Percentiles rank a stretch among this genome's conserved stretches.
Evolutionary conservation across 1,284 basidiomycete genomes (phyloP).

Genomic region (Sanghuangporus baumii): DNA sequence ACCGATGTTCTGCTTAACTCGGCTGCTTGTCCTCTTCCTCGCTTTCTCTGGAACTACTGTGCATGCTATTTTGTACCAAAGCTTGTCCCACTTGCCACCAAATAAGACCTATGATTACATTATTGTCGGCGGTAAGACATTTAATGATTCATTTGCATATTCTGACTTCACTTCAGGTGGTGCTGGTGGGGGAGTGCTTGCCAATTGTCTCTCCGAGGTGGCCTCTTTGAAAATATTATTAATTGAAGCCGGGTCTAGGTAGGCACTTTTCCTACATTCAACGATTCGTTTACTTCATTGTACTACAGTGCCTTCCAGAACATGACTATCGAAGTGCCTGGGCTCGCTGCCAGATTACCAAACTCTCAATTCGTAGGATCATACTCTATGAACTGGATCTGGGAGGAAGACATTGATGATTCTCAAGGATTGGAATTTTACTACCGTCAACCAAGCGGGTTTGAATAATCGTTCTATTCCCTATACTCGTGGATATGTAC

Average conservation of each 20-base stretch:
- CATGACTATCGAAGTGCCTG: constrained; percentile 20
- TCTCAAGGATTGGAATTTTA: constrained; percentile 31
- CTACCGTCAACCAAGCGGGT: constrained; percentile 30
- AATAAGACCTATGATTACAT: constrained; percentile 19
- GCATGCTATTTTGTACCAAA: not conserved
- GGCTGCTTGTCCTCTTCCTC: too few relatives aligned
- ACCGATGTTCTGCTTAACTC: too few relatives aligned
- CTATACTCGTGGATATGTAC: constrained; percentile 31
- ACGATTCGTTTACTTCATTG: not conserved
- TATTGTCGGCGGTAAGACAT: constrained; percentile 18
- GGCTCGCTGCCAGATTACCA: not conserved
- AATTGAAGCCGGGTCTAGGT: not conserved
- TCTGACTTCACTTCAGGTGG: not conserved
- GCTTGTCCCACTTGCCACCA: not conserved
- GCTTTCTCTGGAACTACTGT: not conserved
- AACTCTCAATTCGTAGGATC: constrained; percentile 2
- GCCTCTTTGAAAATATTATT: not conserved
- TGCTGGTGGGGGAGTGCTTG: not conserved
- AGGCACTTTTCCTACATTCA: not conserved
- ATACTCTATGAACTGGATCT: not conserved
- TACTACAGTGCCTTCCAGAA: constrained; percentile 23
- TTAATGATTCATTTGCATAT: not conserved
- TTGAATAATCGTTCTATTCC: constrained; percentile 26
- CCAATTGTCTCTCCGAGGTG: not conserved
- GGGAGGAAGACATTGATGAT: constrained; percentile 15